Evolutionary conservation across 768 basidiomycete genomes (phyloP).

Genomic region (Mycena sanguinolenta): DNA sequence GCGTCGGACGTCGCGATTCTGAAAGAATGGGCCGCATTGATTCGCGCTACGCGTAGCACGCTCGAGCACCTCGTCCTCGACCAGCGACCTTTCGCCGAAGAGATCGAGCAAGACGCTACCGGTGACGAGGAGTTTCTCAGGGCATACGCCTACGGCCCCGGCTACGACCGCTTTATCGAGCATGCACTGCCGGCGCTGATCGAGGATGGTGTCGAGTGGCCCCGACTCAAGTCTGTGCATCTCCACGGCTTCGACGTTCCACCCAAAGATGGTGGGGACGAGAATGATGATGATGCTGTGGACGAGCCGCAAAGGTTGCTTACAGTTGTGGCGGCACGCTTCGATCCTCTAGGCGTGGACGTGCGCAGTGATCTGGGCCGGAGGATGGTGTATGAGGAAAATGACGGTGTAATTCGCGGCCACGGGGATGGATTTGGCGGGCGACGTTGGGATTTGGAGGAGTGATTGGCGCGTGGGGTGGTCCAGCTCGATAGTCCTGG

Average conservation of each 20-base stretch:
- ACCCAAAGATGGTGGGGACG: background rate
- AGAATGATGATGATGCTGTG: background rate
- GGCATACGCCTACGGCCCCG: background rate
- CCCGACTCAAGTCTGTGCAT: background rate
- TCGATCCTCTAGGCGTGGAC: background rate
- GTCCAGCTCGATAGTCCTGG: too few species aligned
- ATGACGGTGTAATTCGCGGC: background rate
- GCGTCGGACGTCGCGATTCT: background rate
- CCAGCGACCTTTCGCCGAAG: background rate
- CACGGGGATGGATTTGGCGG: background rate
- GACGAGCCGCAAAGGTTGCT: background rate
- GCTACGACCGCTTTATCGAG: conserved; percentile 2
- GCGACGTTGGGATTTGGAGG: background rate
- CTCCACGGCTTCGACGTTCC: conserved; percentile 1
- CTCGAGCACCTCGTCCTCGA: conserved; percentile 1
- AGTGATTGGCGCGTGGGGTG: background rate
- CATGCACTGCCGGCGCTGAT: background rate
- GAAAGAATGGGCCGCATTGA: background rate
- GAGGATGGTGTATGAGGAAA: background rate
- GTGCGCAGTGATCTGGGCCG: background rate
- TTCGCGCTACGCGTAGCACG: conserved; percentile 1
- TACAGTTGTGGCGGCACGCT: background rate
- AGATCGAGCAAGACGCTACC: background rate
- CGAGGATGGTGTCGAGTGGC: background rate
- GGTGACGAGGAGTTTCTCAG: background rate